Evolutionary conservation across 169 alveolate species (phyloP).

Genomic region (Plasmodium vivax): DNA sequence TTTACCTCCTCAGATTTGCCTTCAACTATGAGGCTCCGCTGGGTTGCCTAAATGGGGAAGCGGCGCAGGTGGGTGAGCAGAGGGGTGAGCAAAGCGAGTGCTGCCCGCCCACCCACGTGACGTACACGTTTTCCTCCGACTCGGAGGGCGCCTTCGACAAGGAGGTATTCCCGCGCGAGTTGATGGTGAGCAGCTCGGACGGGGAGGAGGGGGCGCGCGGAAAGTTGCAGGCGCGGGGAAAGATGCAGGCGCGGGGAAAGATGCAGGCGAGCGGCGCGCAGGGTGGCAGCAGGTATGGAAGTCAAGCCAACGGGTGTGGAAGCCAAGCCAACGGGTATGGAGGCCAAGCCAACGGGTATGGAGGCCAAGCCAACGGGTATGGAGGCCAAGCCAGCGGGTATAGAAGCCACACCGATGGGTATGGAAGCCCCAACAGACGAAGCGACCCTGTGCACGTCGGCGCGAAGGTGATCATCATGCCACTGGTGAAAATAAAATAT

Average conservation of each 20-base stretch:
- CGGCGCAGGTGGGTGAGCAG: not conserved
- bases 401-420: too few species aligned
- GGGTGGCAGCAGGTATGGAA: not conserved
- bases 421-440: too few species aligned
- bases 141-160: constrained; percentile 12
- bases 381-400: too few species aligned
- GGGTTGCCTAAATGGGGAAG: not conserved
- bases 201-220: not conserved
- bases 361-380: too few species aligned
- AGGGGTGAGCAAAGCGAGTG: too few species aligned
- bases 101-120: not conserved
- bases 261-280: too few species aligned
- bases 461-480: constrained; percentile 16
- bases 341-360: too few species aligned
- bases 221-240: too few species aligned
- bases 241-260: too few species aligned
- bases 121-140: constrained; percentile 26
- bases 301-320: not conserved
- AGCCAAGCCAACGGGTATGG: too few species aligned
- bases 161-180: constrained; percentile 3
- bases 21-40: constrained; percentile 3
- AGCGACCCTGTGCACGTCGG: not conserved
- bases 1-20: constrained; percentile 24
- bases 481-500: constrained; percentile 43
- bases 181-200: not conserved